Evolutionary conservation across 495 filamentous ascomycete species (phyloP).

Genomic region (Talaromyces adpressus): DNA sequence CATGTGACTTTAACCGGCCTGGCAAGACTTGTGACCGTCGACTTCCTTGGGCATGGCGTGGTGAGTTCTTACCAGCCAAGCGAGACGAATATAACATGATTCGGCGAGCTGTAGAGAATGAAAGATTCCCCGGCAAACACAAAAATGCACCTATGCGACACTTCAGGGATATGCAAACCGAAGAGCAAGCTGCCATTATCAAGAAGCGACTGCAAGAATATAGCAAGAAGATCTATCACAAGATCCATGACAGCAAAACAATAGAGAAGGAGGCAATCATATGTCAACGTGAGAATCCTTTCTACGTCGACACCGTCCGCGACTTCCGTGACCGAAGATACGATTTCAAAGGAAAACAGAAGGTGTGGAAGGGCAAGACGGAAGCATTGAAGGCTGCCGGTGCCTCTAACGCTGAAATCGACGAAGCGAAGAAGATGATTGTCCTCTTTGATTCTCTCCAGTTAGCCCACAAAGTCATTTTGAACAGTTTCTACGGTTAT

Average conservation of each 20-base stretch:
- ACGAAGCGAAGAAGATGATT: conserved; percentile 98
- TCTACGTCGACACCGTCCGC: conserved; percentile 95
- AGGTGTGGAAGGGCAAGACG: conserved; percentile 96
- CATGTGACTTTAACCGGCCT: conserved; percentile 96
- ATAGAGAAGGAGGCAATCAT: conserved; percentile 96
- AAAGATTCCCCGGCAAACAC: conserved; percentile 72
- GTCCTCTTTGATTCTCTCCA: conserved; percentile 93
- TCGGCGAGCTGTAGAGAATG: conserved; percentile 82
- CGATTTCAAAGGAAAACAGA: conserved; percentile 96
- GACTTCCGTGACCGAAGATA: conserved; percentile 94
- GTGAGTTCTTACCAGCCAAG: conserved; percentile 94
- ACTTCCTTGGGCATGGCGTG: conserved; percentile 96
- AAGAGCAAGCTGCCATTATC: conserved; percentile 75
- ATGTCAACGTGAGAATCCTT: conserved; percentile 96
- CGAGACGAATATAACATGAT: conserved; percentile 99
- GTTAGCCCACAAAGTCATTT: conserved; percentile 95
- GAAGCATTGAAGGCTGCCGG: conserved; percentile 77
- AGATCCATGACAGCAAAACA: conserved; percentile 92
- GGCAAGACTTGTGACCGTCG: conserved; percentile 96
- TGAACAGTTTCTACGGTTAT: conserved; percentile 99
- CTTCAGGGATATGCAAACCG: conserved; percentile 72
- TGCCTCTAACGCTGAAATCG: conserved; percentile 68
- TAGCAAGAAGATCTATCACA: conserved; percentile 99
- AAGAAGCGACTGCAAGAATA: conserved; percentile 89
- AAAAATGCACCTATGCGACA: conserved; percentile 62